Evolutionary conservation across 345 rosid genomes (phyloP), one percentile per base, ranked within the genome.

Genomic region (Streptanthus diversifolius): DNA sequence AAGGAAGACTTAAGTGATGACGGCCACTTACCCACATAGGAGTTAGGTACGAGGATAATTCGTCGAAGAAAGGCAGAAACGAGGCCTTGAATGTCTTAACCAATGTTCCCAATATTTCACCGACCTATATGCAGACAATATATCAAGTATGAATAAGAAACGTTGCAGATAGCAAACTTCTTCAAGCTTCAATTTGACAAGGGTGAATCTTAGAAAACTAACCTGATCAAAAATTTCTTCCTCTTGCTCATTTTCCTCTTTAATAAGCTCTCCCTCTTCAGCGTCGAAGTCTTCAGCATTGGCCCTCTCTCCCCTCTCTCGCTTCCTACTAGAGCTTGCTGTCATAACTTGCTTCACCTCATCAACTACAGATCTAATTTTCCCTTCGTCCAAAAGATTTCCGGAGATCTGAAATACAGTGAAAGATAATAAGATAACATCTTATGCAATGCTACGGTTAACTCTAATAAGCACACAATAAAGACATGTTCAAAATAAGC

Each of bases 141-240:
- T n/a, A 19, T 67, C 29, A 57, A 32, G 22, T 40, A 25, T 17
- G 33, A 63, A 45, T 58, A 24, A 52, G 32, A 21, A 21, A 9
- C 35, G 1, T 1, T 40, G 64, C 66, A 41, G 18, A 66, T 65
- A 24, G 53, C 61, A 41, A 22, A 47, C 65, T 47, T 59, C 36
- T 59, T 7, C 13, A 56, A 12, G 53, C 30, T 17, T 35, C 1
- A 32, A 52, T 27, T 36, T 19, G 8, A 36, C 25, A 71, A 64
- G 66, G 47, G 32, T 25, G 5, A 40, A 36, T 41, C 69, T 33
- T 21, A 33, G 40, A 80, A 78, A 48, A 82, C 92, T 79, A 55
- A 95, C 99, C 83, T 95, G 99, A 75, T 95, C 99, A 81, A 95
- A 92, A 75, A 95, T 96, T 80, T 95, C 99, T 79, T 95, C 99